Evolutionary conservation across 2,329 filamentous ascomycete genomes (phyloP).

Genomic region (Zymoseptoria passerinii): DNA sequence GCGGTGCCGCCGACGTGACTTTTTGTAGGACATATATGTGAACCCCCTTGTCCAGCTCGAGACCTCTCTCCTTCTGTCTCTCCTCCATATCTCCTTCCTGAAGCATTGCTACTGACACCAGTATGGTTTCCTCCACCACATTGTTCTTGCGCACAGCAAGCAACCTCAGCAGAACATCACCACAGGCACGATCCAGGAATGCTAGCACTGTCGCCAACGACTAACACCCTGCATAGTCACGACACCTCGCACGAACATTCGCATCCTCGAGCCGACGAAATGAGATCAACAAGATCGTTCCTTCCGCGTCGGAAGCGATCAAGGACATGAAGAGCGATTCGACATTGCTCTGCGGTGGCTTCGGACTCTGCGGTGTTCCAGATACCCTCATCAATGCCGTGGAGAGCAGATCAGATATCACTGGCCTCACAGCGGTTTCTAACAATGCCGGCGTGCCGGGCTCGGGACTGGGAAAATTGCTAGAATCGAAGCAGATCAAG

Average conservation of each 20-base stretch:
- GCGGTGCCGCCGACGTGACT: not conserved
- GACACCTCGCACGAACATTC: slow-evolving; percentile 17
- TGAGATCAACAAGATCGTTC: slow-evolving; percentile 22
- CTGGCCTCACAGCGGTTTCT: slow-evolving; percentile 63
- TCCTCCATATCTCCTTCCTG: not conserved
- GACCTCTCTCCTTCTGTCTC: not conserved
- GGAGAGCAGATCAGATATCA: slow-evolving; percentile 48
- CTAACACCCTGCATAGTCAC: slow-evolving; percentile 7
- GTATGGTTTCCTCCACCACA: slow-evolving; percentile 13
- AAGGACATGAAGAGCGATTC: slow-evolving; percentile 62
- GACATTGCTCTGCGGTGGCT: slow-evolving; percentile 66
- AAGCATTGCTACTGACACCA: not conserved
- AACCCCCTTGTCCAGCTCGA: not conserved
- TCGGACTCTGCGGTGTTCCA: slow-evolving; percentile 69
- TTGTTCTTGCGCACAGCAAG: slow-evolving; percentile 17
- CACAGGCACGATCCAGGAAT: slow-evolving; percentile 4
- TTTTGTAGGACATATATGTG: not conserved
- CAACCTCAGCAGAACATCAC: slow-evolving; percentile 14
- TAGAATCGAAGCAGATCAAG: slow-evolving; percentile 60
- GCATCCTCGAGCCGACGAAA: slow-evolving; percentile 16
- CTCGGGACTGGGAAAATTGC: slow-evolving; percentile 60
- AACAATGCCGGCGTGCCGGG: slow-evolving; percentile 71
- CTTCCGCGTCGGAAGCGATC: slow-evolving; percentile 58
- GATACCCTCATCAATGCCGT: slow-evolving; percentile 67
- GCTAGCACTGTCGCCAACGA: not conserved